Evolutionary conservation across 169 alveolate genomes (phyloP), one percentile per base, ranked within the genome.

Genomic region (Eimeria acervulina): DNA sequence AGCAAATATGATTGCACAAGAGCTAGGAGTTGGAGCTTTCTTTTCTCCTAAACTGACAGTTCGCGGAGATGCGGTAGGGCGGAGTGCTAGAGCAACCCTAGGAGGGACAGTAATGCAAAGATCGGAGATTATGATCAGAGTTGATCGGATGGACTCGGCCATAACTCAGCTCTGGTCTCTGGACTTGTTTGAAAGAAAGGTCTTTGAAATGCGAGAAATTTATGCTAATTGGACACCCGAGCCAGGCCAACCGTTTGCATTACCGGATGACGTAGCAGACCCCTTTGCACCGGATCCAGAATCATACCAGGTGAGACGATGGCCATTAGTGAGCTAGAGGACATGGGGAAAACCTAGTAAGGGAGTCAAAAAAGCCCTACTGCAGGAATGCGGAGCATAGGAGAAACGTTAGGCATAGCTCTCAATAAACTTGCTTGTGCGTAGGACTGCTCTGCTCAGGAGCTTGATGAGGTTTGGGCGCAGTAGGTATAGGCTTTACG

Each of bases 261-360:
- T 68, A 10, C 95, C 95, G 10, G 95, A 84, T 19, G 95, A 76
- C 26, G 68, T 66, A 36, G 81, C 66, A 4, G 95, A 95, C 52
- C 96, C 96, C 17, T 95, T 95, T 59, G 96, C 95, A 13, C 63
- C 93, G 10, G 96, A 95, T 44, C 96, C 93, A 6, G 96, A 95
- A 40, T 94, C 96, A 26, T 84, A 94, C 89, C 96, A 94, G 76
- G 96, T 84, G 42, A 66, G 91, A 17, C 66, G 23, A 2, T 26
- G 55, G 36, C 0, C 42, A 4, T 17, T 13, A 52, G 83, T 3
- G 51, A 19, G 52, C 19, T 17, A 33, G 0, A 33, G 2, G 83
- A n/a, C 2, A 12, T 17, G 31, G 31, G 33, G 47, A n/a, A 4
- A 51, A 21, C 0, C 3, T 72, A 17, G 52, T 21, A 36, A 4